A percentile compares a stretch with the other conserved stretches of the same genome.
These are phyloP conservation scores for Agapanthus africanus DNA, from an alignment of 106 monocot genomes.

Conservation along the genomic window DNA sequence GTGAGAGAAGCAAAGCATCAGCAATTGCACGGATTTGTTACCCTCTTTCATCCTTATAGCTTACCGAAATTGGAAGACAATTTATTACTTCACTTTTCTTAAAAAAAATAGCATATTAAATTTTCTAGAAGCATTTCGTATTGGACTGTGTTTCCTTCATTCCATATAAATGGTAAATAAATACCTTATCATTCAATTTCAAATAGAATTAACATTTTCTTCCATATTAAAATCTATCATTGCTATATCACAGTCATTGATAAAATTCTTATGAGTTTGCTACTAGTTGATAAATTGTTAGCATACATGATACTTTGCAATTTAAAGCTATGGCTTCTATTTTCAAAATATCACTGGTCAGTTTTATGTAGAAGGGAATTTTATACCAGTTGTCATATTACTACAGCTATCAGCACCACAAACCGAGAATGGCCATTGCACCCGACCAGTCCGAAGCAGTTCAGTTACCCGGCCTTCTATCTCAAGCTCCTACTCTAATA, in stretches of 20 bases:
- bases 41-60: neutral
- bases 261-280: no score
- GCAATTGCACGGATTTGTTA: neutral
- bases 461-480: conserved; percentile 51
- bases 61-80: neutral
- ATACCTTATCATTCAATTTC: neutral
- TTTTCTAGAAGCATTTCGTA: neutral
- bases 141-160: neutral
- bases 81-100: neutral
- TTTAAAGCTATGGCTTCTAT: neutral
- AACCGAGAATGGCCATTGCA: conserved; percentile 31
- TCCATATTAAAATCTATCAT: neutral
- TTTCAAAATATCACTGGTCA: neutral
- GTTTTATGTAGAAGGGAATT: neutral
- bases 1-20: neutral
- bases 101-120: neutral
- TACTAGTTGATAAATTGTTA: no score
- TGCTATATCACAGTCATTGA: neutral
- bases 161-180: neutral
- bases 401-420: conserved; percentile 41
- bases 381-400: neutral
- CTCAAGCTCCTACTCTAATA: conserved; percentile 18
- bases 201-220: neutral
- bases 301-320: no score
- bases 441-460: conserved; percentile 48